These are phyloP conservation scores for Zygosaccharomyces pseudorouxii DNA, from an alignment of 805 yeast genomes.

Conservation along the genomic window DNA sequence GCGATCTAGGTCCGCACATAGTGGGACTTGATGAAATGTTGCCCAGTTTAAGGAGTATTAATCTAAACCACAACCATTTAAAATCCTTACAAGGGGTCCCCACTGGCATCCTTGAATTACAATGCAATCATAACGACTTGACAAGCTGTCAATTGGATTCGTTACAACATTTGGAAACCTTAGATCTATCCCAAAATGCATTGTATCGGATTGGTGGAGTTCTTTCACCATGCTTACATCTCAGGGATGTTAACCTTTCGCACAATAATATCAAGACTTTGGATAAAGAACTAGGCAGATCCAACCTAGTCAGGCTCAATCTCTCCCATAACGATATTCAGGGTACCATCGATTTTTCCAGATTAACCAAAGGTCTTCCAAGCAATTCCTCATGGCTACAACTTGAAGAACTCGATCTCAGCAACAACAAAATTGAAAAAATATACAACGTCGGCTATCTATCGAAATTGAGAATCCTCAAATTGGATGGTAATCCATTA, in stretches of 20 bases:
- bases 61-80: constrained; percentile 23
- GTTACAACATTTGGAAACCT: constrained; percentile 19
- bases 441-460: constrained; percentile 22
- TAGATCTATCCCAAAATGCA: constrained; percentile 22
- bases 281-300: constrained; percentile 17
- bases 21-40: constrained; percentile 22
- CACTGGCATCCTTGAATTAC: constrained; percentile 9
- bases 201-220: constrained; percentile 14
- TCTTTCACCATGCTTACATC: constrained; percentile 16
- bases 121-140: constrained; percentile 18
- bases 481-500: constrained; percentile 25
- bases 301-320: constrained; percentile 18
- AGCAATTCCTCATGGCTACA: constrained; percentile 17
- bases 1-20: constrained; percentile 13
- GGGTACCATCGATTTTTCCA: constrained; percentile 27
- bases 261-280: constrained; percentile 21
- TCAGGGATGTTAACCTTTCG: constrained; percentile 23
- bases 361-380: constrained; percentile 10
- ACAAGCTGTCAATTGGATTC: constrained; percentile 16
- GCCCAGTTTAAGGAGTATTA: constrained; percentile 21
- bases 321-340: constrained; percentile 21
- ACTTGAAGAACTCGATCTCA: constrained; percentile 24
- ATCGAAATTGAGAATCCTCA: constrained; percentile 18
- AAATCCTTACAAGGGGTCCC: constrained; percentile 22
- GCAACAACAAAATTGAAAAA: constrained; percentile 21